These are phyloP conservation scores for Tricladium varicosporioides DNA, from an alignment of 2,329 filamentous ascomycete species.

Conservation along the genomic window DNA sequence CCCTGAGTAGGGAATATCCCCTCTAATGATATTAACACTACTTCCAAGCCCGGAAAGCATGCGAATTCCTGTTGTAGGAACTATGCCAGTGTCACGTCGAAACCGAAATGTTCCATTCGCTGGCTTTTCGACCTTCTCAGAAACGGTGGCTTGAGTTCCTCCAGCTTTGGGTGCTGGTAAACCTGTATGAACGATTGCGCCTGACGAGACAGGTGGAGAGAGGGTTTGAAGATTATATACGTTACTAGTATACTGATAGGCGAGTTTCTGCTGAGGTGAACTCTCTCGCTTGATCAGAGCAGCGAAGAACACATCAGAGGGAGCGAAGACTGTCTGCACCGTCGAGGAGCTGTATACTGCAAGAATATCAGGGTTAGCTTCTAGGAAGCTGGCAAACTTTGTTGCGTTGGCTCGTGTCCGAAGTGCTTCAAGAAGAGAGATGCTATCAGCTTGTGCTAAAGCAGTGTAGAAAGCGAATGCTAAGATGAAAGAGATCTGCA, in stretches of 20 bases:
- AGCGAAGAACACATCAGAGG: slow-evolving; percentile 15
- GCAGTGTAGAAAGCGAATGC: background rate
- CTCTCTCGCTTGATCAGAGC: background rate
- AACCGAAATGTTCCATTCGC: background rate
- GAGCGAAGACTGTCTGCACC: slow-evolving; percentile 29
- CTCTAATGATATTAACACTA: slow-evolving; percentile 27
- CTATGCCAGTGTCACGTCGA: background rate
- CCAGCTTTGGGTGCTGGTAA: background rate
- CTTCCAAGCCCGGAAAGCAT: slow-evolving; percentile 27
- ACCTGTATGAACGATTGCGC: background rate
- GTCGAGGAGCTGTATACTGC: slow-evolving; percentile 19
- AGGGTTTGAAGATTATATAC: background rate
- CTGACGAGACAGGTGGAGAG: background rate
- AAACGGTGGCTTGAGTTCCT: background rate
- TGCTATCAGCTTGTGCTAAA: background rate
- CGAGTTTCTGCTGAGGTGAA: background rate
- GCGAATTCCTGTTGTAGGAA: background rate
- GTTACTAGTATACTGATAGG: background rate
- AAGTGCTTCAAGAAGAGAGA: slow-evolving; percentile 23
- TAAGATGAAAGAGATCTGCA: background rate
- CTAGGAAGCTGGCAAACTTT: slow-evolving; percentile 25
- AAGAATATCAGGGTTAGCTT: slow-evolving; percentile 19
- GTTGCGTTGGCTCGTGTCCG: slow-evolving; percentile 19
- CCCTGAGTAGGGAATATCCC: slow-evolving; percentile 26
- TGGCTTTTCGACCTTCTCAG: background rate